Percentiles rank a stretch among this genome's conserved stretches.
Conservation (phyloP, 129 eudicot species). For the Pulicaria dysenterica region DNA sequence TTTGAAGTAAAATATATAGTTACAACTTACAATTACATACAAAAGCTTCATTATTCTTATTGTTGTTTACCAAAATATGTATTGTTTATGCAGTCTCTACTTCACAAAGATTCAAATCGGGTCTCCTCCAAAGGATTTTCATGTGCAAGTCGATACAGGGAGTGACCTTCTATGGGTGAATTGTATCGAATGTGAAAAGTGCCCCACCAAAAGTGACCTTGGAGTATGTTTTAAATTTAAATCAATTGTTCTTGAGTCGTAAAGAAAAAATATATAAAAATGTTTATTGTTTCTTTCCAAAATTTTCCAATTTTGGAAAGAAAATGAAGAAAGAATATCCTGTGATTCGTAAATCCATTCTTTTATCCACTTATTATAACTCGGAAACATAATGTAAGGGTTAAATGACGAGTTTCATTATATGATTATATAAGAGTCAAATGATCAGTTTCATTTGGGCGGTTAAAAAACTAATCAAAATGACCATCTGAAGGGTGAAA, state of each 20-base stretch:
- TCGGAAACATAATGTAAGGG: background rate
- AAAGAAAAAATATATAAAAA: too few relatives aligned
- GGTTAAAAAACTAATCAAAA: background rate
- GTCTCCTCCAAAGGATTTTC: slow-evolving; percentile 66
- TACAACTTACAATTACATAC: too few relatives aligned
- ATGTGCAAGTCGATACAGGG: slow-evolving; percentile 91
- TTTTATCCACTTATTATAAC: too few relatives aligned
- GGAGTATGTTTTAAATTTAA: slow-evolving; percentile 49
- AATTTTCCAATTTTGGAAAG: too few relatives aligned
- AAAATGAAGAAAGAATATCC: too few relatives aligned
- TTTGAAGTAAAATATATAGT: too few relatives aligned
- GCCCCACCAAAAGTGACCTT: slow-evolving; percentile 68
- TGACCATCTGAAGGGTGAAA: background rate
- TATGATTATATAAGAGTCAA: background rate
- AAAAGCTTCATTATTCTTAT: too few relatives aligned
- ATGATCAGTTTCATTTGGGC: background rate
- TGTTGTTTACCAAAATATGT: slow-evolving; percentile 5
- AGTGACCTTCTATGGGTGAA: slow-evolving; percentile 90
- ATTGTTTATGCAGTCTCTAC: slow-evolving; percentile 55
- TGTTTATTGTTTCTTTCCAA: too few relatives aligned
- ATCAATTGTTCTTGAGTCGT: too few relatives aligned
- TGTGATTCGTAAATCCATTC: too few relatives aligned
- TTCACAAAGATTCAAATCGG: slow-evolving; percentile 68
- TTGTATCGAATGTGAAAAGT: slow-evolving; percentile 62
- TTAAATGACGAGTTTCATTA: background rate